Evolutionary conservation across 306 rosid genomes (phyloP).

Genomic region (Sechiopsis laciniata): DNA sequence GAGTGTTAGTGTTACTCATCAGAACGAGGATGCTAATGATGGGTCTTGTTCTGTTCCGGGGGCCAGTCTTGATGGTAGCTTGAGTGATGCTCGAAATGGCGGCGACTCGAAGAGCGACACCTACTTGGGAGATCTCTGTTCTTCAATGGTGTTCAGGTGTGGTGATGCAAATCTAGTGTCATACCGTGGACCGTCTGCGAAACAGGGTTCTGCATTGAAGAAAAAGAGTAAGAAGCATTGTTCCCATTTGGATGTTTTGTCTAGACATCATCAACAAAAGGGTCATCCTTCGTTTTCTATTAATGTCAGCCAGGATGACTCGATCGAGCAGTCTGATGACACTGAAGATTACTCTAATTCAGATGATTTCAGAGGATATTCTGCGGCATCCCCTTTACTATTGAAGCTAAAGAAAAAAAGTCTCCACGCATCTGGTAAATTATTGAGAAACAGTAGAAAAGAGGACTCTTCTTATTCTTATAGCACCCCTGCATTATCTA

Average conservation of each 20-base stretch:
- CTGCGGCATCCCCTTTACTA: conserved; percentile 65
- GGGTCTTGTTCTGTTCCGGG: conserved; percentile 45
- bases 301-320: conserved; percentile 41
- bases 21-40: conserved; percentile 24
- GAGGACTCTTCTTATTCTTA: conserved; percentile 84
- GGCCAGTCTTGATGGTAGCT: conserved; percentile 53
- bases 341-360: conserved; percentile 60
- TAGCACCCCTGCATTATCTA: conserved; percentile 91
- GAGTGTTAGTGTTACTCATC: conserved; percentile 25
- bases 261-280: conserved; percentile 40
- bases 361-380: conserved; percentile 45
- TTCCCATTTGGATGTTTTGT: conserved; percentile 40
- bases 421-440: conserved; percentile 50
- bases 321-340: conserved; percentile 63
- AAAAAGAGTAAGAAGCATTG: conserved; percentile 47
- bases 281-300: conserved; percentile 37
- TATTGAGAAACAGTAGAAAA: conserved; percentile 39
- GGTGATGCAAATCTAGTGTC: conserved; percentile 49
- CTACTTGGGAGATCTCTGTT: conserved; percentile 37
- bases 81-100: conserved; percentile 62
- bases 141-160: conserved; percentile 42
- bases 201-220: conserved; percentile 30
- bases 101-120: conserved; percentile 56
- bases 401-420: conserved; percentile 53
- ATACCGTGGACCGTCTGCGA: conserved; percentile 26